These are phyloP conservation scores for Cicer cuneatum DNA, from an alignment of 306 rosid species.

Conservation along the genomic window DNA sequence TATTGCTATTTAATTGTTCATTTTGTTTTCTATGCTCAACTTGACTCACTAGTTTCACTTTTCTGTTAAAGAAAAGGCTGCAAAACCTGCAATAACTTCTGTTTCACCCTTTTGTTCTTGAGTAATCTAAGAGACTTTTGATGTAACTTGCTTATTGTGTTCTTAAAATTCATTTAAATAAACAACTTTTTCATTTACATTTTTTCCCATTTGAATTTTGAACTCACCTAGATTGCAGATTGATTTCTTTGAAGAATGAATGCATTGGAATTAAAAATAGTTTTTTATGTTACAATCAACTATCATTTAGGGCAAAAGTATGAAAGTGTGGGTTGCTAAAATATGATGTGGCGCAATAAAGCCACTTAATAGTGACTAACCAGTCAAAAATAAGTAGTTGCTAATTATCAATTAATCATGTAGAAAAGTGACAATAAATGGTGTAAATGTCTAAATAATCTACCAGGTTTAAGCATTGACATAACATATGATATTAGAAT, in stretches of 20 bases:
- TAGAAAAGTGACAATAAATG: neutral
- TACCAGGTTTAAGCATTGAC: neutral
- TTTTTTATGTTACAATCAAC: neutral
- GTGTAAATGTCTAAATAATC: neutral
- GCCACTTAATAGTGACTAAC: no score
- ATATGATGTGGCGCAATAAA: no score
- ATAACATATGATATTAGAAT: no score
- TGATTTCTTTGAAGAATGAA: neutral
- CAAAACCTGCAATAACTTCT: neutral
- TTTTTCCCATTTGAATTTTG: neutral
- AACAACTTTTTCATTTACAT: neutral
- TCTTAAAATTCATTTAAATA: neutral
- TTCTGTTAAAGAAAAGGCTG: neutral
- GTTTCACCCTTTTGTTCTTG: neutral
- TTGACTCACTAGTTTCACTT: neutral
- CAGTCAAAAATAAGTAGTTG: no score
- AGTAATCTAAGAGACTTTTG: neutral
- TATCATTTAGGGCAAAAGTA: neutral
- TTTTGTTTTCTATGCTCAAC: neutral
- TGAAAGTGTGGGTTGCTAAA: neutral
- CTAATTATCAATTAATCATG: neutral
- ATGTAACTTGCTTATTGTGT: neutral
- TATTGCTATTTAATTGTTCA: neutral
- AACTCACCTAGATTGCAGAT: neutral
- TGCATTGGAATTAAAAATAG: neutral